Conservation (phyloP, 2,329 filamentous ascomycete species). For the Pestalotiopsis sp. region DNA sequence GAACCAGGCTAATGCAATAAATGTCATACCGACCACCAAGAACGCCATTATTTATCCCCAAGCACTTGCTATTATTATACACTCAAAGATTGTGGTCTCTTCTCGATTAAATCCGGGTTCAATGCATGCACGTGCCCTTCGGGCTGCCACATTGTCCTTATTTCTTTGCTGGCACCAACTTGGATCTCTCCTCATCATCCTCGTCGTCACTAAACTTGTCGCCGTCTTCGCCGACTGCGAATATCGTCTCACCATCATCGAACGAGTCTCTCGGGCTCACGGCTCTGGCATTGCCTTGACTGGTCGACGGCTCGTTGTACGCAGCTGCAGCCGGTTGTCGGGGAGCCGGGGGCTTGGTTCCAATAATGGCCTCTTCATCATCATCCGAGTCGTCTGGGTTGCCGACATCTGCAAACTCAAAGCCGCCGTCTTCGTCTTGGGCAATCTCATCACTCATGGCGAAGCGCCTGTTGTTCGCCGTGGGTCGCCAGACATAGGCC, state of each 20-base stretch:
- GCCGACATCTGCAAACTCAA: slow-evolving; percentile 92
- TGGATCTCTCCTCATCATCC: slow-evolving; percentile 57
- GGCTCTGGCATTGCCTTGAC: slow-evolving; percentile 18
- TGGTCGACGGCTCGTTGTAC: slow-evolving; percentile 18
- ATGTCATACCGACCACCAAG: not conserved
- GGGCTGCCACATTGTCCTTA: slow-evolving; percentile 18
- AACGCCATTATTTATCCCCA: slow-evolving; percentile 1
- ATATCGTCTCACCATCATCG: slow-evolving; percentile 90
- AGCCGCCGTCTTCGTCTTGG: slow-evolving; percentile 93
- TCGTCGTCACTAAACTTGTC: slow-evolving; percentile 80
- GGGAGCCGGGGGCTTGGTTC: slow-evolving; percentile 36
- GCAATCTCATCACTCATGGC: slow-evolving; percentile 99
- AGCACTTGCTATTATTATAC: slow-evolving; percentile 4
- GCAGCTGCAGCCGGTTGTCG: slow-evolving; percentile 18
- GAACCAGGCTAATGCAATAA: not conserved
- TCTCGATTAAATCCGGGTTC: not conserved
- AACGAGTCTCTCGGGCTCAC: slow-evolving; percentile 61
- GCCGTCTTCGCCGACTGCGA: slow-evolving; percentile 84
- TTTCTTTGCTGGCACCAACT: slow-evolving; percentile 52
- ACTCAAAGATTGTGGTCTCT: not conserved
- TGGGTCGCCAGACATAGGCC: slow-evolving; percentile 95
- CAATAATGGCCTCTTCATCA: slow-evolving; percentile 58
- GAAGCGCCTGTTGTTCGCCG: slow-evolving; percentile 93
- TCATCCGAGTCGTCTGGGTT: slow-evolving; percentile 68
- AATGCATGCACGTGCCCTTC: not conserved